These are phyloP conservation scores for Tetrapisispora phaffii DNA, from an alignment of 805 yeast species.

Conservation along the genomic window DNA sequence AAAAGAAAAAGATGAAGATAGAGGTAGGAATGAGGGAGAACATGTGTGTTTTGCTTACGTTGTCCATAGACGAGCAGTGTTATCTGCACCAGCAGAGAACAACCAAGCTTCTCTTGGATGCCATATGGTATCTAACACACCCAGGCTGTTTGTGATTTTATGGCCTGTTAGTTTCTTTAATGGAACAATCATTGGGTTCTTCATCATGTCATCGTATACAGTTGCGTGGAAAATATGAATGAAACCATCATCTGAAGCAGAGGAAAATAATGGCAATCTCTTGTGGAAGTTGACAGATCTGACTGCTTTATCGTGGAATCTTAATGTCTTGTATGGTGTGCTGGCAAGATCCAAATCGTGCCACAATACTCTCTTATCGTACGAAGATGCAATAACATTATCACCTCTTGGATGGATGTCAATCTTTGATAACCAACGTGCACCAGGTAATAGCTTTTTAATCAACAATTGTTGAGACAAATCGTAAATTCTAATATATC, in stretches of 20 bases:
- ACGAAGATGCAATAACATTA: constrained; percentile 83
- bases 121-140: constrained; percentile 84
- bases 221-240: constrained; percentile 94
- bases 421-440: constrained; percentile 83
- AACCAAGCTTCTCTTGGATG: constrained; percentile 98
- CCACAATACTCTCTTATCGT: constrained; percentile 93
- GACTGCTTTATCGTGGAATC: constrained; percentile 93
- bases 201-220: constrained; percentile 81
- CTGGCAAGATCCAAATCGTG: constrained; percentile 84
- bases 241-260: constrained; percentile 89
- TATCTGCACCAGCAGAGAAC: constrained; percentile 94
- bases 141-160: constrained; percentile 64
- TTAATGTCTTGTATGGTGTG: constrained; percentile 88
- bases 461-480: constrained; percentile 73
- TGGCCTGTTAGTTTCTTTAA: constrained; percentile 91
- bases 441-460: constrained; percentile 88
- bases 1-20: too few species aligned
- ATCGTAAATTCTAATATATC: constrained; percentile 85
- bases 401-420: constrained; percentile 97
- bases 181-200: constrained; percentile 92
- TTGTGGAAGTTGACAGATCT: constrained; percentile 82
- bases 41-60: constrained; percentile 40
- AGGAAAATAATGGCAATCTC: constrained; percentile 80
- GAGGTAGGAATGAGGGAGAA: background rate
- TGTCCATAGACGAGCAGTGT: constrained; percentile 93